A percentile compares a stretch with the other conserved stretches of the same genome.
Evolutionary conservation across 441 rosid species (phyloP).

Genomic region (Gossypium laxum): DNA sequence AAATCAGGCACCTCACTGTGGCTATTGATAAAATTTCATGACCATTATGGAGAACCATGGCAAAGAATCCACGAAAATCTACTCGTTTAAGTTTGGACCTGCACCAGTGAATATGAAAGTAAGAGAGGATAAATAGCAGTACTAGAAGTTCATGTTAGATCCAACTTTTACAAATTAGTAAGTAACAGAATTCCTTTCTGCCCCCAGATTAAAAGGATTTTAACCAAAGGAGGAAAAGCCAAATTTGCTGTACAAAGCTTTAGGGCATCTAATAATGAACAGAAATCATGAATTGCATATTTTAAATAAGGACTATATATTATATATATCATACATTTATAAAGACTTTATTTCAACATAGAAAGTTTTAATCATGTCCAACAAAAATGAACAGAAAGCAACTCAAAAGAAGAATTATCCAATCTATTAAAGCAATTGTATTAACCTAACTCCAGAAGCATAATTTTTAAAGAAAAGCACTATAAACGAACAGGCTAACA

Average conservation of each 20-base stretch:
- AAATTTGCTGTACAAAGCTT: not conserved
- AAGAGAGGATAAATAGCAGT: slow-evolving; percentile 6
- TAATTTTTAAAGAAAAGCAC: not conserved
- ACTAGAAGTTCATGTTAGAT: slow-evolving; percentile 1
- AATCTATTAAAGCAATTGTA: not conserved
- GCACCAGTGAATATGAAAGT: not conserved
- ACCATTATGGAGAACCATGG: slow-evolving; percentile 26
- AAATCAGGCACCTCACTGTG: slow-evolving; percentile 25
- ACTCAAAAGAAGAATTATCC: not conserved
- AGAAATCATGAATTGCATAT: not conserved
- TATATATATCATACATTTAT: not conserved
- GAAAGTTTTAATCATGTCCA: not conserved
- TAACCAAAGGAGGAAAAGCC: not conserved
- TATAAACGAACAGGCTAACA: not conserved
- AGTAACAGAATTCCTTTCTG: not conserved
- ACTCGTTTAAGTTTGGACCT: slow-evolving; percentile 31
- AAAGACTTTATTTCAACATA: not conserved
- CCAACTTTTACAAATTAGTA: not conserved
- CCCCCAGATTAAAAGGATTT: not conserved
- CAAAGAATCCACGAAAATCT: slow-evolving; percentile 34
- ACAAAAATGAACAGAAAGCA: not conserved
- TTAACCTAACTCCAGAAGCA: not conserved
- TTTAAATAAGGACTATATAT: not conserved
- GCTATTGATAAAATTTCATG: slow-evolving; percentile 30
- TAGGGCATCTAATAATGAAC: not conserved